phyloP scores from a whole-genome alignment of 2,329 filamentous ascomycete genomes.

The Akanthomyces lecanii region DNA sequence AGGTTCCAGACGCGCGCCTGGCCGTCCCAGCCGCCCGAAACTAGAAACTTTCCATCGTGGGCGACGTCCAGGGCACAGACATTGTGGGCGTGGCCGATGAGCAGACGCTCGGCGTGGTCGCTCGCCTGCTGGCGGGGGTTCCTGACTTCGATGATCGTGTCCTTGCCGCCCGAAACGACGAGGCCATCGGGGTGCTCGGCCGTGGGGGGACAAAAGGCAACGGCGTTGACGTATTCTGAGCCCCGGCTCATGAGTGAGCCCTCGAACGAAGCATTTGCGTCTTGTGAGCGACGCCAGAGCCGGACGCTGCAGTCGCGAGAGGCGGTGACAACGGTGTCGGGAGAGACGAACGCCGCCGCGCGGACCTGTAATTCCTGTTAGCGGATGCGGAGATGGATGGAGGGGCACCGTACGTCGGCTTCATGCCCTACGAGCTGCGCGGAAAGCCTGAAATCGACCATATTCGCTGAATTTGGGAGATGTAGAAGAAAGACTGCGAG shows the following conservation, averaged over 20 bases:
- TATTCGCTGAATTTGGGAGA: constrained; percentile 30
- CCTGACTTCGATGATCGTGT: constrained; percentile 88
- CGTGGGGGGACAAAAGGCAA: constrained; percentile 71
- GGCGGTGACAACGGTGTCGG: constrained; percentile 72
- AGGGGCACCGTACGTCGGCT: constrained; percentile 66
- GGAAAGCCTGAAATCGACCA: constrained; percentile 89
- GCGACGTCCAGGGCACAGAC: constrained; percentile 82
- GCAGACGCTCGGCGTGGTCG: constrained; percentile 77
- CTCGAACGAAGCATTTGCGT: constrained; percentile 68
- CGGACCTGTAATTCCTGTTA: constrained; percentile 62
- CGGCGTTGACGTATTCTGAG: constrained; percentile 79
- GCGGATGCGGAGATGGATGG: constrained; percentile 19
- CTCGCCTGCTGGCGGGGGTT: constrained; percentile 61
- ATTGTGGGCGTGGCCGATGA: constrained; percentile 83
- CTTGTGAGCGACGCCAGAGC: constrained; percentile 68
- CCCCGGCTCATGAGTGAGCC: constrained; percentile 74
- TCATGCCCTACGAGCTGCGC: constrained; percentile 85
- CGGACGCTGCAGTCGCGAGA: constrained; percentile 90
- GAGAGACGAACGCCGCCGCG: constrained; percentile 71
- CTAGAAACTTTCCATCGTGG: constrained; percentile 65
- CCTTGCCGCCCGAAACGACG: constrained; percentile 82
- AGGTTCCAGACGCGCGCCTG: constrained; percentile 83
- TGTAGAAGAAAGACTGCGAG: constrained; percentile 6
- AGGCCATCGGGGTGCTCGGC: constrained; percentile 70
- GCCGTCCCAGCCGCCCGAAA: constrained; percentile 92